Percentiles rank a stretch among this genome's conserved stretches.
These are phyloP conservation scores for Nicotiana attenuata DNA, from an alignment of 257 asterid genomes.

Conservation along the genomic window DNA sequence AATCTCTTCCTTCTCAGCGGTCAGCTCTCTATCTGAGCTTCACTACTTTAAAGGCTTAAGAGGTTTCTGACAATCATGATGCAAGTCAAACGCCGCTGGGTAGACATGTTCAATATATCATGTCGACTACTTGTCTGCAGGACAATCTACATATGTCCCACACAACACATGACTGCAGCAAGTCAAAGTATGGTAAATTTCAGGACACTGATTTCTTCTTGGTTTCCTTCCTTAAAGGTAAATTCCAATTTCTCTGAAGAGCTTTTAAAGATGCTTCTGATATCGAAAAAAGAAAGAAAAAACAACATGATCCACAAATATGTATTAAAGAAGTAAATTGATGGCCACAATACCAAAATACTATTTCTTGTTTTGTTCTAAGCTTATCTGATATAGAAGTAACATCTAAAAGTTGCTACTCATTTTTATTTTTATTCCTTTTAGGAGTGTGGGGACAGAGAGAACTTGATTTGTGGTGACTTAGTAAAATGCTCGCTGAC, in stretches of 20 bases:
- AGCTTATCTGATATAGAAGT: background rate
- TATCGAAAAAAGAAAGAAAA: background rate
- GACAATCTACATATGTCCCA: background rate
- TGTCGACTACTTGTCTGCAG: background rate
- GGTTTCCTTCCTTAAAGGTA: background rate
- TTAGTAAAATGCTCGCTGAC: background rate
- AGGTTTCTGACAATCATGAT: background rate
- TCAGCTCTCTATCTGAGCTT: background rate
- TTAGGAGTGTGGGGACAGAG: background rate
- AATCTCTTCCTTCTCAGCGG: background rate
- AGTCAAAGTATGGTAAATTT: background rate
- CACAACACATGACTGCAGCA: background rate
- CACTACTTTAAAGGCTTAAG: background rate
- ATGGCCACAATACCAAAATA: background rate
- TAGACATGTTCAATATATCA: background rate
- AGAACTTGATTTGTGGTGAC: background rate
- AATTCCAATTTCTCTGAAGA: background rate
- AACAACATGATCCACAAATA: background rate
- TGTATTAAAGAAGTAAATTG: background rate
- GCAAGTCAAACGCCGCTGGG: background rate
- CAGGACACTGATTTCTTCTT: background rate
- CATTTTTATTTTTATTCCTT: background rate
- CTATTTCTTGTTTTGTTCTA: background rate
- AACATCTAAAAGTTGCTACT: background rate
- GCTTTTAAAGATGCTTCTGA: background rate